A percentile compares a stretch with the other conserved stretches of the same genome.
These are phyloP conservation scores for Pluteus cervinus DNA, from an alignment of 768 basidiomycete species.

Conservation along the genomic window DNA sequence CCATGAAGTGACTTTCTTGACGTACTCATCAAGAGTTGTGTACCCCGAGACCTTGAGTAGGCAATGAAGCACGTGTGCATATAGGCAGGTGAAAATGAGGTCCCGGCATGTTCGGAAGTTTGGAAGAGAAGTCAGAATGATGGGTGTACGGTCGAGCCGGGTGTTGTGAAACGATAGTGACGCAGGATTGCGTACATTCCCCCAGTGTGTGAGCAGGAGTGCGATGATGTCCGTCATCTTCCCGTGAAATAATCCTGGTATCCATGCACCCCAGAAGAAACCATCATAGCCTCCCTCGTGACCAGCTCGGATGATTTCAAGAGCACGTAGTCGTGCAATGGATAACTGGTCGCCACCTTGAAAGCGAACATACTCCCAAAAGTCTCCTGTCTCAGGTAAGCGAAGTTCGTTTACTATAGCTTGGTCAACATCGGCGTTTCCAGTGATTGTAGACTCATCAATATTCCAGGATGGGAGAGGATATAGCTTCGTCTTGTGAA, in stretches of 20 bases:
- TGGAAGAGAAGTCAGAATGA: constrained; percentile 26
- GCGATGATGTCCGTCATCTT: constrained; percentile 28
- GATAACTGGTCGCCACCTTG: constrained; percentile 31
- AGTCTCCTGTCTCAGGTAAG: constrained; percentile 9
- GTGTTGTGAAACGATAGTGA: constrained; percentile 29
- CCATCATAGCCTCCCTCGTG: constrained; percentile 19
- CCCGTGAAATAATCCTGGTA: constrained; percentile 31
- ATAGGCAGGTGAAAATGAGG: constrained; percentile 26
- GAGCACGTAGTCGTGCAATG: constrained; percentile 22
- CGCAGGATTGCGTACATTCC: constrained; percentile 23
- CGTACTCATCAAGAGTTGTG: constrained; percentile 13
- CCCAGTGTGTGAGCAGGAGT: constrained; percentile 24
- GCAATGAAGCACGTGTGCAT: constrained; percentile 26
- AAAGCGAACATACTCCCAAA: constrained; percentile 8
- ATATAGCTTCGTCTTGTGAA: constrained; percentile 21
- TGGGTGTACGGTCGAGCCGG: constrained; percentile 25
- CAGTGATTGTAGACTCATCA: constrained; percentile 27
- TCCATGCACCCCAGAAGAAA: constrained; percentile 17
- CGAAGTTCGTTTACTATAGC: constrained; percentile 21
- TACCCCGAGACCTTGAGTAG: constrained; percentile 18
- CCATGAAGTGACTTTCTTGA: constrained; percentile 9
- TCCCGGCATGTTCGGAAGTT: constrained; percentile 28
- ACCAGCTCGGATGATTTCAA: constrained; percentile 22
- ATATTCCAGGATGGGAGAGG: constrained; percentile 28
- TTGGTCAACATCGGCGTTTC: constrained; percentile 26